Evolutionary conservation across 306 rosid genomes (phyloP).

Genomic region (Delonix regia): DNA sequence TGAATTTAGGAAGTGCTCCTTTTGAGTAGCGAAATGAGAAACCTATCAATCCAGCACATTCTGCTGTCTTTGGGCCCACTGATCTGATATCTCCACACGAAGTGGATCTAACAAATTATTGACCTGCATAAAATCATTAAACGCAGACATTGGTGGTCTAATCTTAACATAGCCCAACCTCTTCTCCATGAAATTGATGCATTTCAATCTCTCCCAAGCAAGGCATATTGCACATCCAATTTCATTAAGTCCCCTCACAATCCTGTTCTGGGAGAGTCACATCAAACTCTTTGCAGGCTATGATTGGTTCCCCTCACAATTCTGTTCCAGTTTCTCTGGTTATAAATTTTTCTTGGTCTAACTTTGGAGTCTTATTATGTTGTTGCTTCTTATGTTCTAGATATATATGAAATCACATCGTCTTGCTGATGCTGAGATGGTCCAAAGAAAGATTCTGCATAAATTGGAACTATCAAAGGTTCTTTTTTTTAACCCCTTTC

Average conservation of each 20-base stretch:
- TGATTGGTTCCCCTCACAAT: not conserved
- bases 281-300: not conserved
- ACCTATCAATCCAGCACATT: not conserved
- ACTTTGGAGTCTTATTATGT: conserved; percentile 13
- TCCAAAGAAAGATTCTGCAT: conserved; percentile 83
- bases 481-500: conserved; percentile 34
- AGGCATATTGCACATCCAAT: not conserved
- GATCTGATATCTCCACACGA: not conserved
- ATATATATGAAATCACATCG: conserved; percentile 67
- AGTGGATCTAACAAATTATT: not conserved
- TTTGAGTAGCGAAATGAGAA: not conserved
- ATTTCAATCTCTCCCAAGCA: not conserved
- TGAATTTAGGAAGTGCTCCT: not conserved
- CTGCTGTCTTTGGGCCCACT: not conserved
- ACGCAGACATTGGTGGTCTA: not conserved
- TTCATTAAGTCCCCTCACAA: not conserved
- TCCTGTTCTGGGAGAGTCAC: not conserved
- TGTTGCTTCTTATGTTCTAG: conserved; percentile 45
- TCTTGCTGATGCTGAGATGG: conserved; percentile 68
- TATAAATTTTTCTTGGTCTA: conserved; percentile 13
- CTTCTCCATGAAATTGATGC: not conserved
- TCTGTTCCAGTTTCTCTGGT: conserved; percentile 28
- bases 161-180: not conserved
- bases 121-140: not conserved
- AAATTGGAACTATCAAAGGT: conserved; percentile 84